phyloP scores from a whole-genome alignment of 1,284 basidiomycete species.

The Trametes hirsuta region DNA sequence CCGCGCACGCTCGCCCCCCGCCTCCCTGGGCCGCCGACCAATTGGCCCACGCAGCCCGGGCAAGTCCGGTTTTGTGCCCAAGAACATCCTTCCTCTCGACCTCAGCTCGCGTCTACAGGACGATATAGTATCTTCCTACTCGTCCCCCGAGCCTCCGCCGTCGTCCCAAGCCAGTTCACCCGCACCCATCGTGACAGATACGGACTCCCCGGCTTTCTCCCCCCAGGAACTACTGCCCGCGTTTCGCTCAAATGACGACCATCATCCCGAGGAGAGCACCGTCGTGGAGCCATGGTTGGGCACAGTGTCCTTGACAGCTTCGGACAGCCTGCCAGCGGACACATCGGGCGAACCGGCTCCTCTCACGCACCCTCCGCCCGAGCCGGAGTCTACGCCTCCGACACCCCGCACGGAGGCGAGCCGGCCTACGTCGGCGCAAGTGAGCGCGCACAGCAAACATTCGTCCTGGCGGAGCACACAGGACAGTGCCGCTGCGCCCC shows the following conservation, averaged over 20 bases:
- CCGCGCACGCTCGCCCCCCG: slow-evolving; percentile 26
- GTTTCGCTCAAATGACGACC: no score
- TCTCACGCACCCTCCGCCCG: slow-evolving; percentile 3
- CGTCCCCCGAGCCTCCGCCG: slow-evolving; percentile 14
- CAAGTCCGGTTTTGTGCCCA: slow-evolving; percentile 20
- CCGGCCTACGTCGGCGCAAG: slow-evolving; percentile 1
- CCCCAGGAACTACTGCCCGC: no score
- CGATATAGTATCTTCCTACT: slow-evolving; percentile 13
- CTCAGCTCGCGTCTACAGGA: slow-evolving; percentile 26
- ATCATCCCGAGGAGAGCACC: no score
- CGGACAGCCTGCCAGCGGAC: neutral
- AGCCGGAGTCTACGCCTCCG: slow-evolving; percentile 5
- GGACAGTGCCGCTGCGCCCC: no score
- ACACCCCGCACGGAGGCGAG: slow-evolving; percentile 10
- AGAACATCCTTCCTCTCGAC: slow-evolving; percentile 28
- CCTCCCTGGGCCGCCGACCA: slow-evolving; percentile 21
- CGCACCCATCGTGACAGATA: slow-evolving; percentile 9
- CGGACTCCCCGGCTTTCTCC: no score
- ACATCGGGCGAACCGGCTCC: neutral
- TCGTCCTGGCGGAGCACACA: no score
- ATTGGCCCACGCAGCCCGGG: slow-evolving; percentile 29
- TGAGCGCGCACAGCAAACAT: slow-evolving; percentile 5
- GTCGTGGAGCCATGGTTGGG: neutral
- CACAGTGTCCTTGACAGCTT: neutral
- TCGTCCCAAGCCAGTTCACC: slow-evolving; percentile 4